A percentile compares a stretch with the other conserved stretches of the same genome.
phyloP scores from a whole-genome alignment of 352 stramenopile species.

The Phytophthora nicotianae region DNA sequence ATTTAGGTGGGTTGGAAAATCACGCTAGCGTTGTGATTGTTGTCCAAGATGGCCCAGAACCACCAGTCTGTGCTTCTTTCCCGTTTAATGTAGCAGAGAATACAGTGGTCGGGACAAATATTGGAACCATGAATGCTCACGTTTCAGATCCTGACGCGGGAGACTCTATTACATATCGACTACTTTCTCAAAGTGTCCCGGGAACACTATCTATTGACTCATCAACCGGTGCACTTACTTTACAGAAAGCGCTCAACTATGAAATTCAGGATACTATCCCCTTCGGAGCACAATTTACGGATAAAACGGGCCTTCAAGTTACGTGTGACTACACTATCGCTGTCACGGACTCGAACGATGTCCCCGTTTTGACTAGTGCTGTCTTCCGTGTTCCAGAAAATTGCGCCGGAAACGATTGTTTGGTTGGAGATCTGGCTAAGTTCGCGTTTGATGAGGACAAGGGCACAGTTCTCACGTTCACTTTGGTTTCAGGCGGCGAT shows the following conservation, averaged over 20 bases:
- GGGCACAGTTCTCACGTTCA: constrained; percentile 38
- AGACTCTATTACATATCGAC: constrained; percentile 15
- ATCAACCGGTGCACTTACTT: constrained; percentile 25
- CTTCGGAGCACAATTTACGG: constrained; percentile 51
- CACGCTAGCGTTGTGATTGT: constrained; percentile 32
- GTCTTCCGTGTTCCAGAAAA: constrained; percentile 57
- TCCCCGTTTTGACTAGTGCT: constrained; percentile 38
- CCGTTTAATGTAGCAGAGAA: constrained; percentile 42
- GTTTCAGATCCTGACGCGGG: constrained; percentile 19
- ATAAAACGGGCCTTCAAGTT: constrained; percentile 40
- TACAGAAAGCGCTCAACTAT: constrained; percentile 43
- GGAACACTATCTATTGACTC: constrained; percentile 13
- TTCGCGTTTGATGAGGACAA: constrained; percentile 59
- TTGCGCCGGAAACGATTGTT: constrained; percentile 49
- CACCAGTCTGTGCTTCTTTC: constrained; percentile 35
- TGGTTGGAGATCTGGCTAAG: constrained; percentile 41
- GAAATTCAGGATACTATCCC: constrained; percentile 42
- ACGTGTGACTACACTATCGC: constrained; percentile 50
- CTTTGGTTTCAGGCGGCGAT: constrained; percentile 13
- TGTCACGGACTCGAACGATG: constrained; percentile 55
- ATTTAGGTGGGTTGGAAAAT: constrained; percentile 42
- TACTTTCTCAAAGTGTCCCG: constrained; percentile 16
- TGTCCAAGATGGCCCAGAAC: constrained; percentile 50
- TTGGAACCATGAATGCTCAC: constrained; percentile 14
- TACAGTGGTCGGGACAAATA: constrained; percentile 1